phyloP scores from a whole-genome alignment of 169 alveolate genomes.

The Cystoisospora suis region DNA sequence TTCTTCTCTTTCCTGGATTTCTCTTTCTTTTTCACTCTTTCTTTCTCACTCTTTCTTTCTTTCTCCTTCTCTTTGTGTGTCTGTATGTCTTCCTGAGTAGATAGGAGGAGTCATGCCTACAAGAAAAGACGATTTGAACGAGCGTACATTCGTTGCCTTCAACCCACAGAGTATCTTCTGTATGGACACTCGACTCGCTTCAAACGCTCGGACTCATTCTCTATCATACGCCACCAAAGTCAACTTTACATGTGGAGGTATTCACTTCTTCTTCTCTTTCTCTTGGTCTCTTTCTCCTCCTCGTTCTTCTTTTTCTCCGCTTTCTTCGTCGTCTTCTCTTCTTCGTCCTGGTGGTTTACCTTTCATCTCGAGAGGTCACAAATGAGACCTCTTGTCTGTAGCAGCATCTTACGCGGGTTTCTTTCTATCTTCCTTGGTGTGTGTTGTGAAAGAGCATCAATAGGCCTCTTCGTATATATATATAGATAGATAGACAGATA shows the following conservation, averaged over 20 bases:
- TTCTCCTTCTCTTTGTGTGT: background rate
- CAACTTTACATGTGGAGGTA: constrained; percentile 66
- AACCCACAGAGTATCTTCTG: constrained; percentile 71
- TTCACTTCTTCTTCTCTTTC: background rate
- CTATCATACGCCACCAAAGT: constrained; percentile 68
- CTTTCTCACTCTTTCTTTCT: background rate
- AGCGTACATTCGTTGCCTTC: constrained; percentile 62
- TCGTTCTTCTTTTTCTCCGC: background rate
- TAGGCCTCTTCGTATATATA: too few relatives aligned
- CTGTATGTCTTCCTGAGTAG: background rate
- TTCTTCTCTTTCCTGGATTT: too few relatives aligned
- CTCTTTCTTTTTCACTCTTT: background rate
- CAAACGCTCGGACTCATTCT: constrained; percentile 62
- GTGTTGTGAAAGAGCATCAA: too few relatives aligned
- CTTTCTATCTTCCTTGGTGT: too few relatives aligned
- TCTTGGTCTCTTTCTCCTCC: background rate
- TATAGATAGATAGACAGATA: too few relatives aligned
- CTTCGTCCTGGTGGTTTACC: too few relatives aligned
- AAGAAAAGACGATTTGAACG: constrained; percentile 63
- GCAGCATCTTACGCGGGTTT: too few relatives aligned
- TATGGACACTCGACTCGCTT: constrained; percentile 72
- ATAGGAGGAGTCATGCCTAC: constrained; percentile 69
- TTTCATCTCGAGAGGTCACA: too few relatives aligned
- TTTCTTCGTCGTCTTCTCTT: too few relatives aligned
- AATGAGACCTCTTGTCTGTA: too few relatives aligned